These are phyloP conservation scores for Penicillium flavigenum DNA, from an alignment of 495 filamentous ascomycete genomes.

Conservation along the genomic window DNA sequence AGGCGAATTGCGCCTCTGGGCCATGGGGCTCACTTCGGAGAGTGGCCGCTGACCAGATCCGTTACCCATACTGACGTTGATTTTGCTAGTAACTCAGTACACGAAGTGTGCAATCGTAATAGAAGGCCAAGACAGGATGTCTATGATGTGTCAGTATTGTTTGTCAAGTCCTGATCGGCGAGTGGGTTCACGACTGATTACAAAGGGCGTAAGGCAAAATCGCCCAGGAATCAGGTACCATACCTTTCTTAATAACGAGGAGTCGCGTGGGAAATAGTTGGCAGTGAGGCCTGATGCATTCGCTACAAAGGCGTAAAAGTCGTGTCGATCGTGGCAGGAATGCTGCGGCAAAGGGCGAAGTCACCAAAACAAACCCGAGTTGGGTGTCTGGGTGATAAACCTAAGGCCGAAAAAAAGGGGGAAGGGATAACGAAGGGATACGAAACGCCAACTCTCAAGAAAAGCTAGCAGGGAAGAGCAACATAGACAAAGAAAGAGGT, in stretches of 20 bases:
- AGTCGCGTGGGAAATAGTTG: conserved; percentile 23
- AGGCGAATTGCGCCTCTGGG: conserved; percentile 67
- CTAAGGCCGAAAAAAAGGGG: conserved; percentile 10
- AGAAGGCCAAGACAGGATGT: conserved; percentile 2
- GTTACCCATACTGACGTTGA: conserved; percentile 38
- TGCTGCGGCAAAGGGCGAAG: conserved; percentile 17
- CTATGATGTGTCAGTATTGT: conserved; percentile 20
- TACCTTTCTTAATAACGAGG: conserved; percentile 26
- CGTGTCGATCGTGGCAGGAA: conserved; percentile 39
- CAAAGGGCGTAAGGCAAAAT: not conserved
- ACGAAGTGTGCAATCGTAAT: not conserved
- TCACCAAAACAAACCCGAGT: conserved; percentile 12
- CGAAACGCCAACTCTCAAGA: conserved; percentile 11
- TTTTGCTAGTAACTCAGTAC: not conserved
- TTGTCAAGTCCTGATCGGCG: conserved; percentile 4
- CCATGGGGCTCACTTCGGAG: conserved; percentile 57
- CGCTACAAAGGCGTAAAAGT: conserved; percentile 18
- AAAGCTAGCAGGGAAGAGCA: conserved; percentile 12
- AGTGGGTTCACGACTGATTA: conserved; percentile 9
- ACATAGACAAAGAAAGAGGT: conserved; percentile 19
- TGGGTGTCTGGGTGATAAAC: not conserved
- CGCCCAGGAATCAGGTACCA: conserved; percentile 13
- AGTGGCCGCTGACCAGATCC: conserved; percentile 49
- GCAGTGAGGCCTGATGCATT: conserved; percentile 22
- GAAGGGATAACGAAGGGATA: conserved; percentile 32